These are phyloP conservation scores for Flaveria floridana DNA, from an alignment of 140 eudicot species.

Conservation along the genomic window DNA sequence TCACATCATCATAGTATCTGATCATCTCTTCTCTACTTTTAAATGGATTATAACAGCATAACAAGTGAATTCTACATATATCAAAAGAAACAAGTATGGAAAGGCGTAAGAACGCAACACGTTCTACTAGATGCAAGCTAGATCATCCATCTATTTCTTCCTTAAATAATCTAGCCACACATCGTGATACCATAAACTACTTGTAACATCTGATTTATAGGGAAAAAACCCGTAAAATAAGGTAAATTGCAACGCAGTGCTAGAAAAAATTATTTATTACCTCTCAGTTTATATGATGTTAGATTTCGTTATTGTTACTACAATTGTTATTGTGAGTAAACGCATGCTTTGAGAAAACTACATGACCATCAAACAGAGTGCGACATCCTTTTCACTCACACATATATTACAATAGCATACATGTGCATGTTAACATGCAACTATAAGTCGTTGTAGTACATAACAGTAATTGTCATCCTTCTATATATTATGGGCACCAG, in stretches of 20 bases:
- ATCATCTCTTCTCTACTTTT: conserved; percentile 23
- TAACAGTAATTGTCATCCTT: not conserved
- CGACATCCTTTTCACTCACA: not conserved
- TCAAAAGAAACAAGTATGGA: conserved; percentile 8
- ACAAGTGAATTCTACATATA: not conserved
- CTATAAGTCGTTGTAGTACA: not conserved
- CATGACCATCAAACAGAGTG: not conserved
- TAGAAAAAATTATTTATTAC: not conserved
- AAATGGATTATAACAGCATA: conserved; percentile 6
- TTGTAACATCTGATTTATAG: not conserved
- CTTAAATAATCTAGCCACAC: not conserved
- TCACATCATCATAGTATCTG: not conserved
- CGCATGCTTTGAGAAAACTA: not conserved
- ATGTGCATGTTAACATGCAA: not conserved
- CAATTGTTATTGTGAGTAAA: not conserved
- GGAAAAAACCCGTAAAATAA: not conserved
- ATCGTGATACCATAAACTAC: conserved; percentile 1
- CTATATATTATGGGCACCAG: not conserved
- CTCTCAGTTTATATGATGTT: not conserved
- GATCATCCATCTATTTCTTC: not conserved
- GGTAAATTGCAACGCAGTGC: not conserved
- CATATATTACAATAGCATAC: conserved; percentile 14
- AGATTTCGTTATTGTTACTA: not conserved
- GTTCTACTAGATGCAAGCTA: conserved; percentile 2
- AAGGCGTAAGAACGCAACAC: not conserved